phyloP scores from a whole-genome alignment of 73 alveolate genomes.

The Paramecium octaurelia region DNA sequence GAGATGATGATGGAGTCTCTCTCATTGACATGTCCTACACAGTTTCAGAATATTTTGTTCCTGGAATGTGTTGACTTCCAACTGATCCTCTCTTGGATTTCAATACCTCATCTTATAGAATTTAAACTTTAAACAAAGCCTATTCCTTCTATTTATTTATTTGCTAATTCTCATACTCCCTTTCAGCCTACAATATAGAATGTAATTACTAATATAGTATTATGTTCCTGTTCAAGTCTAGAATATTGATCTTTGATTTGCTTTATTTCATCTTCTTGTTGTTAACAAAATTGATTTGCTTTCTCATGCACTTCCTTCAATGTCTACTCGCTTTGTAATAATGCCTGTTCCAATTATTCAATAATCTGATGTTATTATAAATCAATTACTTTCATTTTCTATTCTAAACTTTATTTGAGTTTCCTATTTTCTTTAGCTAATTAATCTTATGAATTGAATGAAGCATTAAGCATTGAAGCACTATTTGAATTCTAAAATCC shows the following conservation, averaged over 20 bases:
- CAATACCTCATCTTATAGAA: not conserved
- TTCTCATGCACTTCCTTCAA: slow-evolving; percentile 40
- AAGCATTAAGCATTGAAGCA: not conserved
- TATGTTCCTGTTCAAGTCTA: slow-evolving; percentile 26
- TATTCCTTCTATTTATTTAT: not conserved
- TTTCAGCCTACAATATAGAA: not conserved
- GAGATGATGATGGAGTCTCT: not conserved
- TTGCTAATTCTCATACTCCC: slow-evolving; percentile 2
- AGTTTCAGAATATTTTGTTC: not conserved
- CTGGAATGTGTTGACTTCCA: not conserved
- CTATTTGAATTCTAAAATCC: not conserved
- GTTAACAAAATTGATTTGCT: slow-evolving; percentile 20
- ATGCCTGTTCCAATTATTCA: slow-evolving; percentile 17
- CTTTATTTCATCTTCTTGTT: slow-evolving; percentile 5
- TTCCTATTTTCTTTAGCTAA: not conserved
- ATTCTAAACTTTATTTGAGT: not conserved
- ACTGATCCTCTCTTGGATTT: slow-evolving; percentile 21
- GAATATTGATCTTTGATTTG: slow-evolving; percentile 18
- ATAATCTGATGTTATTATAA: not conserved
- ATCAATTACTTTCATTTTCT: not conserved
- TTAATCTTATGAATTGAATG: not conserved
- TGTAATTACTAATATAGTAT: not conserved
- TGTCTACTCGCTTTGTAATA: not conserved
- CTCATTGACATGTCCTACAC: not conserved
- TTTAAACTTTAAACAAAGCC: not conserved